Evolutionary conservation across 768 basidiomycete genomes (phyloP).

Genomic region (Podaxis carcinomalis): DNA sequence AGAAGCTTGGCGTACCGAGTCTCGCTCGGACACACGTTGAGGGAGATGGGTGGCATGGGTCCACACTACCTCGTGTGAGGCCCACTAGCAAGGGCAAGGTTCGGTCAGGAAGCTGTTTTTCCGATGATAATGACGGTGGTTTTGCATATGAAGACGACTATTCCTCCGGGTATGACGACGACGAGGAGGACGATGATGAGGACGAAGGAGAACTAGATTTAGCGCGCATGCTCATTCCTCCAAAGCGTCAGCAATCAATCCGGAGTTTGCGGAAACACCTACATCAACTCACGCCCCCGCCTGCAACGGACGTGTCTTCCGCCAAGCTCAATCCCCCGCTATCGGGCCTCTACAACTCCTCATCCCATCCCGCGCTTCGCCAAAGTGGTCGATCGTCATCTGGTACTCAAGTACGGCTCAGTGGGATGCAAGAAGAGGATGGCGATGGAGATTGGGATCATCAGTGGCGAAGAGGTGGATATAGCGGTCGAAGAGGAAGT

Average conservation of each 20-base stretch:
- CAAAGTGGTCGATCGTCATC: not conserved
- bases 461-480: slow-evolving; percentile 24
- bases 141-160: not conserved
- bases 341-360: not conserved
- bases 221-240: slow-evolving; percentile 61
- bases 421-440: slow-evolving; percentile 14
- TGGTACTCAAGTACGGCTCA: not conserved
- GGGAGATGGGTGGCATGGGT: slow-evolving; percentile 48
- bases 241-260: slow-evolving; percentile 72
- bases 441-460: slow-evolving; percentile 23
- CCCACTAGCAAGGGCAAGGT: not conserved
- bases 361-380: not conserved
- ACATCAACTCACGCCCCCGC: not conserved
- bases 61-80: slow-evolving; percentile 5
- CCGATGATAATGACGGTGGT: not conserved
- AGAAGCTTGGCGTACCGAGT: slow-evolving; percentile 45
- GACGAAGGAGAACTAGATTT: slow-evolving; percentile 56
- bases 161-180: slow-evolving; percentile 20
- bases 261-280: slow-evolving; percentile 67
- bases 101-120: not conserved
- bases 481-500: slow-evolving; percentile 21
- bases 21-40: slow-evolving; percentile 59
- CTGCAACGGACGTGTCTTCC: not conserved
- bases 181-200: slow-evolving; percentile 42
- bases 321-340: not conserved